Percentiles rank a stretch among this genome's conserved stretches.
Conservation (phyloP, 345 rosid genomes). For the Clausena lansium region DNA sequence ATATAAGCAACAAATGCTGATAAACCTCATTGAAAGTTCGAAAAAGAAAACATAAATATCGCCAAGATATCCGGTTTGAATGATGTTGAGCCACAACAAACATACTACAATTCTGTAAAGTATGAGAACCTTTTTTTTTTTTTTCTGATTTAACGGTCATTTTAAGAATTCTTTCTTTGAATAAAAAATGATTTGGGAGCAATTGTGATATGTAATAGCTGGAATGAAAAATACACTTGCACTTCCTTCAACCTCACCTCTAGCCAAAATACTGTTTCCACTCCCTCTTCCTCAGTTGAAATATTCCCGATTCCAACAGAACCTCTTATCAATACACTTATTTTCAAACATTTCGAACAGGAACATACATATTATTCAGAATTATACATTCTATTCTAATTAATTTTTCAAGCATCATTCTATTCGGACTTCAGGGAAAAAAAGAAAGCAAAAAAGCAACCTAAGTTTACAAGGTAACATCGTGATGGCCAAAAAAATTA, state of each 20-base stretch:
- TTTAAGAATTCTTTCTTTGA: neutral
- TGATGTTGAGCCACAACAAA: neutral
- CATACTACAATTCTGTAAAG: neutral
- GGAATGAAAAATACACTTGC: neutral
- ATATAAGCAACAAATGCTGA: conserved; percentile 14
- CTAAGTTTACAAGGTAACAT: neutral
- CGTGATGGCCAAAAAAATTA: neutral
- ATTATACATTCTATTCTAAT: neutral
- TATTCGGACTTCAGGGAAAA: too few relatives aligned
- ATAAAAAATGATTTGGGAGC: neutral
- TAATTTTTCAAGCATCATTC: neutral
- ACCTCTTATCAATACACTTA: neutral
- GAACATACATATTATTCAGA: neutral
- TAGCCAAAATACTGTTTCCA: neutral
- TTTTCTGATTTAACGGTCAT: neutral
- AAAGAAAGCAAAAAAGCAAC: too few relatives aligned
- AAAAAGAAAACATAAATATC: neutral
- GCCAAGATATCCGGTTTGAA: neutral
- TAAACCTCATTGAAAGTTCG: neutral
- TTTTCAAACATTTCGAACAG: neutral
- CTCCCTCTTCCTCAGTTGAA: neutral
- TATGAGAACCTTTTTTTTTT: neutral
- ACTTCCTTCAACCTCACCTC: neutral
- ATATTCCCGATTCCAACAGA: neutral
- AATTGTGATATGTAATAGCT: neutral